Evolutionary conservation across 177 flowering plant genomes (phyloP).

Genomic region (Tripterygium wilfordii): DNA sequence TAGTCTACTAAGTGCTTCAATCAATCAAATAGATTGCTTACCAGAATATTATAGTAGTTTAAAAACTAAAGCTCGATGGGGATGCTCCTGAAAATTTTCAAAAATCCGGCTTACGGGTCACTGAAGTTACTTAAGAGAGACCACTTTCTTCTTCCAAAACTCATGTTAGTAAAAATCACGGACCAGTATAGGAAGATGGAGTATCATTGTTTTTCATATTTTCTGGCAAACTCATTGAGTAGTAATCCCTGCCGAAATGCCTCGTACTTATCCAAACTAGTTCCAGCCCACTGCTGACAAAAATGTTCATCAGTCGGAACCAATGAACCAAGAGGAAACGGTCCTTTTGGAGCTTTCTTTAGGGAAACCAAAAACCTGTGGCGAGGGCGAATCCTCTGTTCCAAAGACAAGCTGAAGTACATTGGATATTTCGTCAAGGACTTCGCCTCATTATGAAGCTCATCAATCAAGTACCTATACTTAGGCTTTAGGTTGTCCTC

Average conservation of each 20-base stretch:
- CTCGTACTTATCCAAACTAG: conserved; percentile 73
- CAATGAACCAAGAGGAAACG: conserved; percentile 85
- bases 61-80: conserved; percentile 1
- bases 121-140: not conserved
- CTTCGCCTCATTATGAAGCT: conserved; percentile 73
- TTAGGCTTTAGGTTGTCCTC: conserved; percentile 91
- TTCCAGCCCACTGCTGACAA: conserved; percentile 93
- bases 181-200: too few species aligned
- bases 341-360: conserved; percentile 91
- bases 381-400: conserved; percentile 96
- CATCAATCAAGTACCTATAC: conserved; percentile 79
- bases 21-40: not conserved
- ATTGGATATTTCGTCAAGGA: conserved; percentile 87
- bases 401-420: conserved; percentile 88
- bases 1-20: too few species aligned
- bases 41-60: not conserved
- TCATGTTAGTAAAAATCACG: not conserved
- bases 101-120: conserved; percentile 3
- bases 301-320: conserved; percentile 90
- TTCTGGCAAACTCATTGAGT: conserved; percentile 70
- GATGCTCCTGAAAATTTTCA: conserved; percentile 2
- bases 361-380: conserved; percentile 80
- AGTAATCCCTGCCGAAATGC: conserved; percentile 73
- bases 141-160: not conserved
- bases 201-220: conserved; percentile 48